Evolutionary conservation across 192 early-diverging fungal species (phyloP), one percentile per base, ranked within the genome.

Genomic region (Gamsiella multidivaricata): DNA sequence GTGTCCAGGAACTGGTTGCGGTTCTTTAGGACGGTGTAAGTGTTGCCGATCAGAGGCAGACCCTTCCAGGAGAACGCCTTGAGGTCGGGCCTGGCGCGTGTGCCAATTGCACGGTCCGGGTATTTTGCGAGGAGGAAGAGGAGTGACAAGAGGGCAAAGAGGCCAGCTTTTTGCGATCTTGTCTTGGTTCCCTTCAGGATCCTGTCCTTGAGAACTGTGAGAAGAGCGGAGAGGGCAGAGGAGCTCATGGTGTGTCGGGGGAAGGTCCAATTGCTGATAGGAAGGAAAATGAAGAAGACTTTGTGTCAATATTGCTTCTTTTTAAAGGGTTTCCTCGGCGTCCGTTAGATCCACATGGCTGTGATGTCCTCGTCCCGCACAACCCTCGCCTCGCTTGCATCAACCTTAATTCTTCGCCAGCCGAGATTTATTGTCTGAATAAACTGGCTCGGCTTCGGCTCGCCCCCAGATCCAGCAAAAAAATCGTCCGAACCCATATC

Each of bases 91-190:
- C 81, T 51, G 22, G 64, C 47, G 25, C 49, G 37, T 8, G 81
- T 82, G 17, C 81, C 81, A 29, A 79, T 63, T 3, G 68, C 65
- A 45, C 81, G 56, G 64, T 82, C 54, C 18, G 81, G 73, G 50
- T 82, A 82, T 11, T 61, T 78, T 5, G 46, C 18, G 29, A 80
- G 14, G 10, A 80, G 51, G 32, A 62, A 45, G 34, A 80, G 45
- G 25, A 80, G 26, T 0, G 64, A 55, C 18, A 80, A 17, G 11
- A 78, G 42, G 8, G 66, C 74, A 43, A 69, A 53, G 39, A 67
- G 51, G 26, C 66, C 54, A 9, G 66, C 59, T 26, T 64, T 62
- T 34, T 78, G 74, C 10, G 65, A 37, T 25, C 39, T 49, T 10
- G 74, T 69, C 53, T 50, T 61, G 26, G 73, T 29, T 3, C 65